Conservation (phyloP, 495 filamentous ascomycete genomes). For the Talaromyces thailandensis region DNA sequence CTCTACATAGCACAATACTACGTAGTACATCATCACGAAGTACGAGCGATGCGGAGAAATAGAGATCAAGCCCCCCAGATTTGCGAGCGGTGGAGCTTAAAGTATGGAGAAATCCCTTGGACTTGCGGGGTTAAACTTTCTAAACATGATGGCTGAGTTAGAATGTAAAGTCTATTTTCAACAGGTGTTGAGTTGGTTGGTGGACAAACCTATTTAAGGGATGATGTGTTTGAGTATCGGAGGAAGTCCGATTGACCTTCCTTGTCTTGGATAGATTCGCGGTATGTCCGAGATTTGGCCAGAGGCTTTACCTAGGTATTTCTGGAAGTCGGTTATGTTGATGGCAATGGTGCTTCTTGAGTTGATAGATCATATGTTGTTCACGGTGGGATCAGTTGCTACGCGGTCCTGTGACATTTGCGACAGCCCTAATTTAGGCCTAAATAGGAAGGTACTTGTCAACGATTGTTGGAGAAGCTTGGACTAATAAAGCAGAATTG, state of each 20-base stretch:
- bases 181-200: not conserved
- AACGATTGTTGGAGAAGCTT: no score
- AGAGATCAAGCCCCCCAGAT: not conserved
- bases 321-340: not conserved
- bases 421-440: no score
- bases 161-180: not conserved
- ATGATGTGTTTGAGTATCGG: not conserved
- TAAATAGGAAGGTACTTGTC: no score
- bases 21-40: not conserved
- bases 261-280: not conserved
- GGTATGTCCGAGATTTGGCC: not conserved
- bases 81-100: not conserved
- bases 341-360: conserved; percentile 3
- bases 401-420: no score
- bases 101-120: not conserved
- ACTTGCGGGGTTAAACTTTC: not conserved
- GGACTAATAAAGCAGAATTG: no score
- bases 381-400: not conserved
- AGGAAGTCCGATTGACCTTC: not conserved
- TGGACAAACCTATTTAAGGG: not conserved
- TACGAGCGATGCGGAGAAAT: not conserved
- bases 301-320: not conserved
- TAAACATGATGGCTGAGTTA: not conserved
- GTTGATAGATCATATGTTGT: not conserved
- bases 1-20: not conserved